Base-by-base conservation (phyloP, 805 yeast species). In the Suhomyces prunicola region DNA sequence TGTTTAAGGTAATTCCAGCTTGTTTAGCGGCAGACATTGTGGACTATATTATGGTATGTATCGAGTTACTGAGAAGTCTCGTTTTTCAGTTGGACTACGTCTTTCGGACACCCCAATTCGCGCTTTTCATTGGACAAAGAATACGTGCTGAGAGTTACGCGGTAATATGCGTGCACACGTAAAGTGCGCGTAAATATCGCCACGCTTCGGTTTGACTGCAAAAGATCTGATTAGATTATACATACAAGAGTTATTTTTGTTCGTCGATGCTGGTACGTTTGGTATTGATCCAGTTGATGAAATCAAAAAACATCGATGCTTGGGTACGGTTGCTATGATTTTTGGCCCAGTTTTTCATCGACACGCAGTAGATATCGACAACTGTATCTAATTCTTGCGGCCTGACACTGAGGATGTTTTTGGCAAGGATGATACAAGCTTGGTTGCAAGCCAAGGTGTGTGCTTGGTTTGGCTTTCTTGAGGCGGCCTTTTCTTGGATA, bases 221-320 rank as follows among this genome's bases (percentile, higher is more conserved):
- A 33, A n/a, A 33, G 15, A 4, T 39, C 23, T 39, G 3, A 19
- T 5, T 39, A 17, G 13, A 17, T 39, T 19, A 19, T 17, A 17
- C n/a, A 19, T 39, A 39, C 42, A 39, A 17, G 24, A 23, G 46
- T 44, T 44, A 26, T 15, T 39, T 39, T 39, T 39, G n/a, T 42
- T 42, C 27, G 29, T 42, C 46, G 5, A n/a, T 26, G 15, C n/a
- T 36, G 31, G 17, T 22, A 66, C 80, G 76, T 61, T 79, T 78
- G n/a, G 87, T 72, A 57, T 77, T 78, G 44, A 87, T 65, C 92
- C 94, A 92, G 70, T 90, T 90, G 63, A 88, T 79, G 56, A 90
- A 82, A 60, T 91, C 97, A 58, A 84, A 79, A 65, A 88, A 90
- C 62, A 88, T 65, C 10, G 80, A 72, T 7, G 86, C 74, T 19